phyloP scores from a whole-genome alignment of 257 asterid species.

The Rhazya stricta region DNA sequence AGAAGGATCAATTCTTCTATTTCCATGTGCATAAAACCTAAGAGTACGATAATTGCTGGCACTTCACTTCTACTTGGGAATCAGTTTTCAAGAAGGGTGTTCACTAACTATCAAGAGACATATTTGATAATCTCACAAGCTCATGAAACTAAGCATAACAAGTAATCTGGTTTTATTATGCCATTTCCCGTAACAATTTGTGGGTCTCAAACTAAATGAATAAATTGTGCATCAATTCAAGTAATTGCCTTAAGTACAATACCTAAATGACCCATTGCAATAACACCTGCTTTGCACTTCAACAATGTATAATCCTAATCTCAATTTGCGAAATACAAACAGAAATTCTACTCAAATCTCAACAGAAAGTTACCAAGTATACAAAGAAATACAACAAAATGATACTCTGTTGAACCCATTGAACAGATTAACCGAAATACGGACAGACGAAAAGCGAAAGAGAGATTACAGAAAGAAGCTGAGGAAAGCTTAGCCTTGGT shows the following conservation, averaged over 20 bases:
- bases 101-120: neutral
- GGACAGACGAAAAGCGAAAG: neutral
- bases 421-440: neutral
- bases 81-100: neutral
- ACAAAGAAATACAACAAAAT: neutral
- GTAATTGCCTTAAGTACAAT: neutral
- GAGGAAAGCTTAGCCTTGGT: constrained; percentile 20
- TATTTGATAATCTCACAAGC: neutral
- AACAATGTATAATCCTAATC: neutral
- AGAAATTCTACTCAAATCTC: neutral
- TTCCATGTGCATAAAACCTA: neutral
- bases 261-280: neutral
- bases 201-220: neutral
- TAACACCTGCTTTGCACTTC: neutral
- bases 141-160: neutral
- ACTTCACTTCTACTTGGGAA: neutral
- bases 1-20: neutral
- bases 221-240: neutral
- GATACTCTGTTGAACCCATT: neutral
- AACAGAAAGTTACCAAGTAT: neutral
- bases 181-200: too few relatives aligned
- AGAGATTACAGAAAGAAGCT: constrained; percentile 17
- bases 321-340: neutral
- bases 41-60: neutral
- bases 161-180: neutral